Evolutionary conservation across 768 basidiomycete genomes (phyloP), one percentile per base, ranked within the genome.

Genomic region (Royoungia palumana): DNA sequence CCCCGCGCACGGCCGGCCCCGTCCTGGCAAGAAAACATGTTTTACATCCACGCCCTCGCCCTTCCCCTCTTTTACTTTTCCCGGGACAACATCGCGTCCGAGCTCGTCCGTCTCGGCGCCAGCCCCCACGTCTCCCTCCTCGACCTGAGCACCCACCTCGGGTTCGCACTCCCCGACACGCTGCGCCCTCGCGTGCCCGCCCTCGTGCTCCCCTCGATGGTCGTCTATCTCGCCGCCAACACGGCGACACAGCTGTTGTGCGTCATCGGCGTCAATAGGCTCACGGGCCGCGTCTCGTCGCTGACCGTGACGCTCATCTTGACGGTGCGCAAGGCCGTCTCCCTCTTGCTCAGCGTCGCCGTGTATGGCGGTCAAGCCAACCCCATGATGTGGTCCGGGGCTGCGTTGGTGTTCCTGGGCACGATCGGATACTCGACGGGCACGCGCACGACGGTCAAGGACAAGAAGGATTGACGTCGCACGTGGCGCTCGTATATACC

Each of bases 21-120:
- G 11, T 65, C 79, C 37, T 96, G 94, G 94, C 81, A 87, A 60
- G 94, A 96, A 69, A 85, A 82, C 42, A 82, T 97, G 80, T 97
- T 95, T 71, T 97, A 93, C 71, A 75, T 89, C 19, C 90, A 93
- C 67, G 81, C 85, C 59, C 78, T 92, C 45, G 80, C 83, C 12
- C 74, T 93, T 12, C 90, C 89, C 6, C 75, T 91, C 74, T 92
- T 93, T 70, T 51, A 77, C 50, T 79, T 80, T 47, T 71, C 88
- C 34, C 70, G 80, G 1, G 58, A 71, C 17, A 79, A 79, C 59
- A 72, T 92, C 48, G 36, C 58, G 8, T 48, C 59, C 14, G 62
- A 62, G 22, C 43, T 68, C 30, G 36, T 40, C 1, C 47, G 51
- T 0, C 35, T 59, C 45, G 36, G 13, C 28, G 14, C 51, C 32